Evolutionary conservation across 768 basidiomycete genomes (phyloP).

Genomic region (Collybia sp.): DNA sequence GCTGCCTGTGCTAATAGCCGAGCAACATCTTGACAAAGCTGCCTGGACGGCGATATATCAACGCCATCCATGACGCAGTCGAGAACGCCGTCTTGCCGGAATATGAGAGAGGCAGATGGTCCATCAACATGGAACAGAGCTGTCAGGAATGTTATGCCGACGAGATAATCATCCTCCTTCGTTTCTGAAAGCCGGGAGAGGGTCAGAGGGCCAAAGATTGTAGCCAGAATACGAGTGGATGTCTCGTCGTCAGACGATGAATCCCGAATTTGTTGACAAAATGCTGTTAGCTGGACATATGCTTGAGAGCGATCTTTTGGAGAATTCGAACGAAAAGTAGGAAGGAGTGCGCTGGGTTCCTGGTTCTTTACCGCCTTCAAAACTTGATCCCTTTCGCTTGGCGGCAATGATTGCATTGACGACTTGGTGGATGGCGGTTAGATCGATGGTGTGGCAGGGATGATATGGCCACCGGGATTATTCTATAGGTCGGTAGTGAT

Average conservation of each 20-base stretch:
- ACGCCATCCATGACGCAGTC: constrained; percentile 65
- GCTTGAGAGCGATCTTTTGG: constrained; percentile 52
- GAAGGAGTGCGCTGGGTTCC: no score
- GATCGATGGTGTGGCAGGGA: background rate
- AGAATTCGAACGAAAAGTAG: no score
- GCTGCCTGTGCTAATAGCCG: constrained; percentile 74
- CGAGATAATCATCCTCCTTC: constrained; percentile 45
- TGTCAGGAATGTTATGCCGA: constrained; percentile 62
- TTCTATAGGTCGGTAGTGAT: no score
- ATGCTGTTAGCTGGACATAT: constrained; percentile 62
- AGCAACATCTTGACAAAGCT: constrained; percentile 57
- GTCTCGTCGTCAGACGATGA: constrained; percentile 41
- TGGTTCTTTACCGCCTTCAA: no score
- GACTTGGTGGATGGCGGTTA: background rate
- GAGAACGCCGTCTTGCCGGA: constrained; percentile 56
- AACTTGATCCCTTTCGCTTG: background rate
- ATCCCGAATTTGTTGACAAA: constrained; percentile 56
- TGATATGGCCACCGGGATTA: background rate
- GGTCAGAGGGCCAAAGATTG: constrained; percentile 46
- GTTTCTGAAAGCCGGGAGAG: constrained; percentile 49
- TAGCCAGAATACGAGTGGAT: constrained; percentile 32
- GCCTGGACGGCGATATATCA: constrained; percentile 51
- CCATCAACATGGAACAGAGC: constrained; percentile 85
- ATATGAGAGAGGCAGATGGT: constrained; percentile 58
- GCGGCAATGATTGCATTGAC: constrained; percentile 2